Evolutionary conservation across 768 basidiomycete species (phyloP).

Genomic region (Trametes cingulata): DNA sequence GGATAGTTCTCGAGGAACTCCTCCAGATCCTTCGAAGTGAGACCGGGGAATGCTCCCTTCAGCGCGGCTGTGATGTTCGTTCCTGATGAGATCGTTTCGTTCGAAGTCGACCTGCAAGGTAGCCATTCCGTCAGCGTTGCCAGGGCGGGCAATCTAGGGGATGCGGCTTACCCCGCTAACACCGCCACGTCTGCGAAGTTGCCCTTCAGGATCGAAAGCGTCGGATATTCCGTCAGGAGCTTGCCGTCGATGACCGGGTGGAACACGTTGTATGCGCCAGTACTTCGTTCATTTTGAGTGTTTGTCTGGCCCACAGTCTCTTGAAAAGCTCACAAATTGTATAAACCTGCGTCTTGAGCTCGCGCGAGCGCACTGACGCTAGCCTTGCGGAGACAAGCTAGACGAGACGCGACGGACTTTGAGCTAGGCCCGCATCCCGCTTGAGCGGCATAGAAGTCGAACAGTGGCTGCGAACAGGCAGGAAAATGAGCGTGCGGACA

Average conservation of each 20-base stretch:
- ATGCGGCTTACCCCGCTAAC: conserved; percentile 55
- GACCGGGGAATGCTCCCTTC: conserved; percentile 44
- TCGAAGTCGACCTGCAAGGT: conserved; percentile 48
- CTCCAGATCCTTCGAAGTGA: conserved; percentile 42
- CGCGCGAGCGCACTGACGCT: conserved; percentile 51
- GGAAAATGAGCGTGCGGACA: background rate
- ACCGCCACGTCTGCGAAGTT: conserved; percentile 53
- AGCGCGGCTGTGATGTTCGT: conserved; percentile 40
- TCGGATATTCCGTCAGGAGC: conserved; percentile 51
- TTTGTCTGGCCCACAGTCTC: conserved; percentile 22
- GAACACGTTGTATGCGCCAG: conserved; percentile 48
- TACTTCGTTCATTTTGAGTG: conserved; percentile 25
- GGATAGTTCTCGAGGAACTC: conserved; percentile 46
- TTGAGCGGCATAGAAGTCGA: conserved; percentile 48
- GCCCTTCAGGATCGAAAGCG: conserved; percentile 44
- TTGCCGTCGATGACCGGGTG: conserved; percentile 57
- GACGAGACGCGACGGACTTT: conserved; percentile 36
- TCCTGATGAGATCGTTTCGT: conserved; percentile 55
- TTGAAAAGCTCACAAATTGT: conserved; percentile 41
- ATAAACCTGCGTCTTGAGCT: conserved; percentile 51
- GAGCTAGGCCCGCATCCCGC: conserved; percentile 47
- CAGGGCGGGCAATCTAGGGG: background rate
- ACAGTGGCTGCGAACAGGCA: conserved; percentile 43
- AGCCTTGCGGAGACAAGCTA: conserved; percentile 52
- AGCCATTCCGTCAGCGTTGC: background rate